These are phyloP conservation scores for Lumnitzera racemosa DNA, from an alignment of 345 rosid genomes.

Conservation along the genomic window DNA sequence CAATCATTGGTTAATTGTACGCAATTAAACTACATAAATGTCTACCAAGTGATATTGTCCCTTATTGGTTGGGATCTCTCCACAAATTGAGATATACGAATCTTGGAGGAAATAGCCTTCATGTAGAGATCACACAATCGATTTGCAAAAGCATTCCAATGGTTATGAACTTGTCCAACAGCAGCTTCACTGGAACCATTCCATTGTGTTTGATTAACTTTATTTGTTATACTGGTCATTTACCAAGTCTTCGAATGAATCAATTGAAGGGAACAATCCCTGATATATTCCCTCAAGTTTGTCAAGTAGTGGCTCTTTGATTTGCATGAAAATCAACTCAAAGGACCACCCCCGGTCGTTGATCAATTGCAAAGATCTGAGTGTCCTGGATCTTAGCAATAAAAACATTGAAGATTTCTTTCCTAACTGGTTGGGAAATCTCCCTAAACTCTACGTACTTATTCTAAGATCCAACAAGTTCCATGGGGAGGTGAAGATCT, in stretches of 20 bases:
- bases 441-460: slow-evolving; percentile 18
- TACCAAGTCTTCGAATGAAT: slow-evolving; percentile 14
- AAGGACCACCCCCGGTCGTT: slow-evolving; percentile 19
- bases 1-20: slow-evolving; percentile 6
- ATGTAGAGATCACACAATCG: slow-evolving; percentile 11
- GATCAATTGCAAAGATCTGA: slow-evolving; percentile 9
- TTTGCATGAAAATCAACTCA: slow-evolving; percentile 15
- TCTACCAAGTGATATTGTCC: slow-evolving; percentile 12
- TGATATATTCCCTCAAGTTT: background rate
- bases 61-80: background rate
- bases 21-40: background rate
- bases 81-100: slow-evolving; percentile 2
- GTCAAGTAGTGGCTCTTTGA: background rate
- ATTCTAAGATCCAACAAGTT: slow-evolving; percentile 17
- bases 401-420: slow-evolving; percentile 20
- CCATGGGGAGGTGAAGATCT: background rate
- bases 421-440: slow-evolving; percentile 21
- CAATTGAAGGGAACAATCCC: slow-evolving; percentile 10
- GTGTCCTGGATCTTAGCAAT: slow-evolving; percentile 23
- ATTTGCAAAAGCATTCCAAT: slow-evolving; percentile 7
- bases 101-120: slow-evolving; percentile 14
- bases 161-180: slow-evolving; percentile 16
- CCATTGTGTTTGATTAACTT: slow-evolving; percentile 15
- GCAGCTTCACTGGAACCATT: slow-evolving; percentile 15
- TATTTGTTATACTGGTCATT: background rate